A percentile compares a stretch with the other conserved stretches of the same genome.
These are phyloP conservation scores for Dalbergia cultrata DNA, from an alignment of 306 rosid species.

Conservation along the genomic window DNA sequence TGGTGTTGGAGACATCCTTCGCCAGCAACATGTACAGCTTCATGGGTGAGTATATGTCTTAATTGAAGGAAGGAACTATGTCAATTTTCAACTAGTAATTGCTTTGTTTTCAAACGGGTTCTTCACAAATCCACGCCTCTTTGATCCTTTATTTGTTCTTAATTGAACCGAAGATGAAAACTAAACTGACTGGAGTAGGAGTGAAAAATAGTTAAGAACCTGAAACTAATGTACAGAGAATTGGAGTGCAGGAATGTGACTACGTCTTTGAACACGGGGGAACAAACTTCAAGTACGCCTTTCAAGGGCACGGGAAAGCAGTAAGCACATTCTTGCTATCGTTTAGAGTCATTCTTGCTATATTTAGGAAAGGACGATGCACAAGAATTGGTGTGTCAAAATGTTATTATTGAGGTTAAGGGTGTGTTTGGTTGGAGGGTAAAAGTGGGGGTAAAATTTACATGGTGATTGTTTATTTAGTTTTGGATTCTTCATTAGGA, in stretches of 20 bases:
- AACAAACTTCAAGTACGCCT: conserved; percentile 48
- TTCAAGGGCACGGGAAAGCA: conserved; percentile 47
- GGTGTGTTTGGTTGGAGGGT: too few species aligned
- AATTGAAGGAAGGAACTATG: too few species aligned
- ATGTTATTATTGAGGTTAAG: not conserved
- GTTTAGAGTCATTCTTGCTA: not conserved
- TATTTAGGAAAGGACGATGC: not conserved
- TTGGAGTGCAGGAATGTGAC: conserved; percentile 57
- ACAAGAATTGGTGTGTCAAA: not conserved
- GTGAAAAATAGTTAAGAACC: not conserved
- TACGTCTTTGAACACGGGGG: conserved; percentile 61
- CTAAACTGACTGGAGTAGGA: not conserved
- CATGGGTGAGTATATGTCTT: conserved; percentile 50
- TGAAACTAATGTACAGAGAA: not conserved
- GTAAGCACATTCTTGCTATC: conserved; percentile 55
- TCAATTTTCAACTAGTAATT: too few species aligned
- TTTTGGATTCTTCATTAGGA: not conserved
- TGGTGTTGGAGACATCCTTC: conserved; percentile 65
- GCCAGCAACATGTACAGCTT: conserved; percentile 57
- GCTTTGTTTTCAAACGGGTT: not conserved
- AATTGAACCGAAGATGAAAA: not conserved
- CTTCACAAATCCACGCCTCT: not conserved
- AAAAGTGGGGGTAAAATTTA: too few species aligned
- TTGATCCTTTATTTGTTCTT: not conserved
- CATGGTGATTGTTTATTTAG: not conserved